Evolutionary conservation across 345 rosid species (phyloP), one percentile per base, ranked within the genome.

Genomic region (Turnera subulata): DNA sequence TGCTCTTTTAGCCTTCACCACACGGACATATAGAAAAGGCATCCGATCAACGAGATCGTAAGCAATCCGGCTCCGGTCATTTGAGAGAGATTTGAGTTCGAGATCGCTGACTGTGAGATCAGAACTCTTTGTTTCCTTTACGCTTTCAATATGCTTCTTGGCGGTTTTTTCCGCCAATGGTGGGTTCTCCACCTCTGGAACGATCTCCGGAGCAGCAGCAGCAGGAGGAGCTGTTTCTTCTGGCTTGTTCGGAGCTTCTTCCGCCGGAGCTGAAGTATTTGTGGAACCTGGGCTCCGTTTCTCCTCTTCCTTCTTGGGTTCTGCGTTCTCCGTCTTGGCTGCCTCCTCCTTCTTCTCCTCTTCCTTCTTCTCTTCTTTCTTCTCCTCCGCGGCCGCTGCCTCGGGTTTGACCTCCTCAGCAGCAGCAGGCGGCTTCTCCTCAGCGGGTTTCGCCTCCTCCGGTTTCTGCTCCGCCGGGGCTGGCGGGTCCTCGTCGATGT

Each of bases 31-130:
- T 11, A 91, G 78, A 81, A 88, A 91, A 14, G 91, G 85, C 94
- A 91, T 81, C 13, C 88, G 75, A 56, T 88, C 91, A 0, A 91
- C 94, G 0, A 88, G 89, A 72, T 91, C 96, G 65, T 80, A 82
- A 0, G 84, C 73, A n/a, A 79, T 70, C 20, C 81, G 82, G 62
- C 78, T 69, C 24, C 79, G 86, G 22, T 85, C 82, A 26, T 71
- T 59, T 22, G 79, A 53, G 19, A 79, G 64, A 8, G 89, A 85
- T 11, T 78, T 80, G 39, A 91, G 82, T 32, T 88, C 84, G 1
- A 75, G 75, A 25, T 84, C 79, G 14, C 62, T 56, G 57, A 81
- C 65, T 1, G 56, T 7, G 13, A 75, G 56, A 59, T 70, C 79
- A 21, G 76, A 65, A 42, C 63, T 68, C 69, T 74, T 76, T 39